Evolutionary conservation across 768 basidiomycete genomes (phyloP).

Genomic region (Rhizopogon vesiculosus): DNA sequence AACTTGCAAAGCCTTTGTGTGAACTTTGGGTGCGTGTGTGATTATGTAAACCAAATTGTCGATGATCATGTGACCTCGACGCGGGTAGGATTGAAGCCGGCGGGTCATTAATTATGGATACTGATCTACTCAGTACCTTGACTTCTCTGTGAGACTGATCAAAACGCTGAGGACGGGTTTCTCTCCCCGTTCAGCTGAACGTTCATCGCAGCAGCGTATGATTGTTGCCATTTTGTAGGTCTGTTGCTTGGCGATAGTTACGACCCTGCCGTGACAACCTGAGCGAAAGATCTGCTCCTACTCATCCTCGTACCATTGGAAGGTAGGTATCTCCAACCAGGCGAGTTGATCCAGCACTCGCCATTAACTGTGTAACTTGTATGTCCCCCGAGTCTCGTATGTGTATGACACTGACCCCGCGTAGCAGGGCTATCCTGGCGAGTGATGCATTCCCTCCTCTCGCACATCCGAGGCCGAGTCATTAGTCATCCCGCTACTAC

Average conservation of each 20-base stretch:
- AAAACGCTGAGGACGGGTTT: background rate
- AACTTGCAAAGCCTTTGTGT: no score
- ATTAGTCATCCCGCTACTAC: slow-evolving; percentile 16
- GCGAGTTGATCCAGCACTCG: background rate
- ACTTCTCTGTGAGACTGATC: background rate
- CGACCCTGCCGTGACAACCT: background rate
- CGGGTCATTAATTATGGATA: slow-evolving; percentile 13
- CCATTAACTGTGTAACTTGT: background rate
- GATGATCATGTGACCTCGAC: slow-evolving; percentile 3
- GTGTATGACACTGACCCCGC: background rate
- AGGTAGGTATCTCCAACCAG: background rate
- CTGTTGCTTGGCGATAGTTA: background rate
- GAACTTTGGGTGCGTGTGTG: no score
- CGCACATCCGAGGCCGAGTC: slow-evolving; percentile 26
- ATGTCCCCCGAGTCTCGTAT: background rate
- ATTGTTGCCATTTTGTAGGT: background rate
- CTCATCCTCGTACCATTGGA: background rate
- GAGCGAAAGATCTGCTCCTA: background rate
- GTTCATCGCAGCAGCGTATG: background rate
- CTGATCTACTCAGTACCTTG: background rate
- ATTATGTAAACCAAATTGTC: slow-evolving; percentile 5
- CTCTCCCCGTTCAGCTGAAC: background rate
- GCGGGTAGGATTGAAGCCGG: slow-evolving; percentile 17
- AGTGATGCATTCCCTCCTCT: slow-evolving; percentile 26
- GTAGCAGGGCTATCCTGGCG: background rate